Evolutionary conservation across 225 moss, liverwort and hornwort genomes (phyloP).

Genomic region (Pseudoscleropodium purum): DNA sequence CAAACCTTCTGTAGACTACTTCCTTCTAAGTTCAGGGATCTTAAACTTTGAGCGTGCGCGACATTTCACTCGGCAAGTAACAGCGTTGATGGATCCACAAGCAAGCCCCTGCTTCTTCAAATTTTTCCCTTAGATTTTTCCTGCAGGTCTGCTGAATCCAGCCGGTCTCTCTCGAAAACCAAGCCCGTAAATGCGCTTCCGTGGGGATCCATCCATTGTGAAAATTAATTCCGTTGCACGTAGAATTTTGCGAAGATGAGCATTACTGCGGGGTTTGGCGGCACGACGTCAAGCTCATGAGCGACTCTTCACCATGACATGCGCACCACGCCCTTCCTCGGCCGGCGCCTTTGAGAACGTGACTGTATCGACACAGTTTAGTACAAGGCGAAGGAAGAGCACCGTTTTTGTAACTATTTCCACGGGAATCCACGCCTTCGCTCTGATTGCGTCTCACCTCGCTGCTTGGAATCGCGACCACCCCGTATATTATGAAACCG

Average conservation of each 20-base stretch:
- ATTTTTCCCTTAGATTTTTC: not conserved
- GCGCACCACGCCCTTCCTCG: not conserved
- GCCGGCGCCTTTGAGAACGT: not conserved
- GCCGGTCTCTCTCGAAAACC: too few relatives aligned
- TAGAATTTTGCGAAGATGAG: conserved; percentile 6
- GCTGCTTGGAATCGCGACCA: not conserved
- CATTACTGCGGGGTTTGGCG: not conserved
- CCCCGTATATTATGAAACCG: conserved; percentile 1
- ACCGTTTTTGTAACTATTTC: not conserved
- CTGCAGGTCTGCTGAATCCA: not conserved
- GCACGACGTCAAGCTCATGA: conserved; percentile 6
- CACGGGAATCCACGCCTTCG: not conserved
- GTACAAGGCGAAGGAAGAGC: not conserved
- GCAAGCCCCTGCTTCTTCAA: not conserved
- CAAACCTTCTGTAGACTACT: too few relatives aligned
- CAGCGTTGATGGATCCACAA: not conserved
- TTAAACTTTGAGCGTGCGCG: not conserved
- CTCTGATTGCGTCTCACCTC: not conserved
- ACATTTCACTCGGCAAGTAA: not conserved
- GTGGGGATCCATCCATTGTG: not conserved
- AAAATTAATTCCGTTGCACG: not conserved
- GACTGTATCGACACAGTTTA: not conserved
- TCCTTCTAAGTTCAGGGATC: not conserved
- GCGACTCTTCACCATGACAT: conserved; percentile 14
- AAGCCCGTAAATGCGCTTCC: not conserved